Evolutionary conservation across 78 protist genomes (phyloP).

Genomic region (Dictyostelium brefeldianum): DNA sequence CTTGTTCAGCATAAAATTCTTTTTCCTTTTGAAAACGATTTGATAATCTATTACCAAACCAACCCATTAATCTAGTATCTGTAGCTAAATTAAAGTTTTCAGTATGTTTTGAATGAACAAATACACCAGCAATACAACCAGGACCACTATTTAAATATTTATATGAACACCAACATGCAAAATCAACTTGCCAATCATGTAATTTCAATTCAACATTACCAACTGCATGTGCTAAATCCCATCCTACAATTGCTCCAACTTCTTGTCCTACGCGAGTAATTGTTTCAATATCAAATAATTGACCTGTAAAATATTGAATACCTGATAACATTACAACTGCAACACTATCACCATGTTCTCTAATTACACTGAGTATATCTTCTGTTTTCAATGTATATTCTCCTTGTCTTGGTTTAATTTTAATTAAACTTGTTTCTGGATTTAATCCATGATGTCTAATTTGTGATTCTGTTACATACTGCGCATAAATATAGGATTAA

Average conservation of each 20-base stretch:
- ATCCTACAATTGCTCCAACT: conserved; percentile 88
- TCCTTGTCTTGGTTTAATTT: conserved; percentile 72
- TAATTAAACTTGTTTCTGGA: conserved; percentile 81
- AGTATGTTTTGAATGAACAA: conserved; percentile 87
- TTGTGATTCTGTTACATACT: conserved; percentile 89
- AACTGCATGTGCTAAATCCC: conserved; percentile 96
- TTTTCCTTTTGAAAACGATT: conserved; percentile 91
- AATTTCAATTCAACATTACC: conserved; percentile 93
- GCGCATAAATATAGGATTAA: too few relatives aligned
- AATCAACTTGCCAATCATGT: conserved; percentile 97
- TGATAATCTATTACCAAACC: conserved; percentile 93
- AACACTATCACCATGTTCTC: conserved; percentile 83
- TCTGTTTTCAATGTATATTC: conserved; percentile 79
- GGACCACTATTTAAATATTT: conserved; percentile 96
- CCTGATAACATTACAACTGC: conserved; percentile 81
- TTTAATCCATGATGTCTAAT: conserved; percentile 82
- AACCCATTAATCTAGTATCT: conserved; percentile 87
- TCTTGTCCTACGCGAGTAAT: conserved; percentile 89
- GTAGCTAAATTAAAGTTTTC: not conserved
- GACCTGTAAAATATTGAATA: conserved; percentile 93
- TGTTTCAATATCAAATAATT: conserved; percentile 85
- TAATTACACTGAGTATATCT: conserved; percentile 68
- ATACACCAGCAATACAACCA: conserved; percentile 93
- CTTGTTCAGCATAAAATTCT: conserved; percentile 68
- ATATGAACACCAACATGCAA: conserved; percentile 96